Percentiles rank a stretch among this genome's conserved stretches.
Evolutionary conservation across 441 rosid genomes (phyloP).

Genomic region (Melastoma candidum): DNA sequence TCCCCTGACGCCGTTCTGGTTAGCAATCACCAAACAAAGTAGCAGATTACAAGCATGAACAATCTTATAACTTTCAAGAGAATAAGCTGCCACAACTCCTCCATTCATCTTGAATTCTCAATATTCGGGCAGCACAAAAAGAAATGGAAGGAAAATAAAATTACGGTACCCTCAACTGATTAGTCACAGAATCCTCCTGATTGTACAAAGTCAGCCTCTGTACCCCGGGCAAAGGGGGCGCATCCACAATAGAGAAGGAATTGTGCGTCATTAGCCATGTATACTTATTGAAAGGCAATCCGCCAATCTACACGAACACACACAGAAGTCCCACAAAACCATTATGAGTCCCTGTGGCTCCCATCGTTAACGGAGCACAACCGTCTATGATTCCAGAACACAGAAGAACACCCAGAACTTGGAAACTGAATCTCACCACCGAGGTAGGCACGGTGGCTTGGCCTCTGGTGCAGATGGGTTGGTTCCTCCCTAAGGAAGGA

Average conservation of each 20-base stretch:
- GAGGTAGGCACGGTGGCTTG: conserved; percentile 64
- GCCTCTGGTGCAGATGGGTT: conserved; percentile 81
- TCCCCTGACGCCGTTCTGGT: conserved; percentile 90
- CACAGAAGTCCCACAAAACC: background rate
- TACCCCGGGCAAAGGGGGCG: conserved; percentile 64
- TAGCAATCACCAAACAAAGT: conserved; percentile 11
- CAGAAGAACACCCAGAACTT: background rate
- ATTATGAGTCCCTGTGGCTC: no score
- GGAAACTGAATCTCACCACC: conserved; percentile 35
- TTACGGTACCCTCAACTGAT: conserved; percentile 58
- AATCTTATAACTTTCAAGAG: no score
- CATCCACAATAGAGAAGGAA: conserved; percentile 80
- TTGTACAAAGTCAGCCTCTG: conserved; percentile 81
- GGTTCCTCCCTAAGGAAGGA: conserved; percentile 55
- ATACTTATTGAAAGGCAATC: conserved; percentile 85
- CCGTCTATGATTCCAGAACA: no score
- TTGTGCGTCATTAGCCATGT: conserved; percentile 91
- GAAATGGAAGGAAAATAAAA: conserved; percentile 5
- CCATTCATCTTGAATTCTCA: conserved; percentile 3
- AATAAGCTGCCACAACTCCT: no score
- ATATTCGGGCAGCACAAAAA: conserved; percentile 2
- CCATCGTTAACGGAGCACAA: no score
- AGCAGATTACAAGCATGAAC: background rate
- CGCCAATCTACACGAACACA: conserved; percentile 37
- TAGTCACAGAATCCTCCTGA: conserved; percentile 84